Evolutionary conservation across 2,329 filamentous ascomycete genomes (phyloP).

Genomic region (Aspergillaceae sp.): DNA sequence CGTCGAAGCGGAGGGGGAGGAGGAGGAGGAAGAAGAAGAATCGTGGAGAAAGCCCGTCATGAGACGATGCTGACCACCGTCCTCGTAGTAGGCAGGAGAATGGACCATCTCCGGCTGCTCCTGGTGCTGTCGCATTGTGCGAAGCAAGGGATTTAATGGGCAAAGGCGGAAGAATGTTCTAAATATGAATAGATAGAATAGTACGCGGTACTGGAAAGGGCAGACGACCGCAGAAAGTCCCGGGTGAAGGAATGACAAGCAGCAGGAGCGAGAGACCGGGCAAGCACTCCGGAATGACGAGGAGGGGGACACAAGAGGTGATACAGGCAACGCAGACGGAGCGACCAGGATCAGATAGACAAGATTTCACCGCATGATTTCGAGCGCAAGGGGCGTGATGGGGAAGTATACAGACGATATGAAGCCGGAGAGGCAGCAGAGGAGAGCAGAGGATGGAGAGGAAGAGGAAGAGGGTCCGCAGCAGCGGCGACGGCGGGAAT

Average conservation of each 20-base stretch:
- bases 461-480: constrained; percentile 1
- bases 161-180: constrained; percentile 1
- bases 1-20: background rate
- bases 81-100: constrained; percentile 26
- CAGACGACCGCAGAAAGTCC: too few species aligned
- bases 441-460: constrained; percentile 1
- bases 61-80: constrained; percentile 13
- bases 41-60: constrained; percentile 14
- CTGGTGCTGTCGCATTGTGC: constrained; percentile 12
- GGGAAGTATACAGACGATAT: background rate
- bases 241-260: background rate
- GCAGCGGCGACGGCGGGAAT: constrained; percentile 3
- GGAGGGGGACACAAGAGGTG: constrained; percentile 7
- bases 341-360: constrained; percentile 11
- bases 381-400: constrained; percentile 11
- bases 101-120: constrained; percentile 29
- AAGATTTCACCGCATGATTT: constrained; percentile 5
- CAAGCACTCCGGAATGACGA: constrained; percentile 12
- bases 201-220: too few species aligned
- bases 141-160: constrained; percentile 8
- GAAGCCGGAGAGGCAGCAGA: constrained; percentile 1
- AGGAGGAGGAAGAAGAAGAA: constrained; percentile 4
- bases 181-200: background rate
- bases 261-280: constrained; percentile 2
- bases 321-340: constrained; percentile 14